Percentiles rank a stretch among this genome's conserved stretches.
These are phyloP conservation scores for Castanopsis chinensis DNA, from an alignment of 306 rosid genomes.

Conservation along the genomic window DNA sequence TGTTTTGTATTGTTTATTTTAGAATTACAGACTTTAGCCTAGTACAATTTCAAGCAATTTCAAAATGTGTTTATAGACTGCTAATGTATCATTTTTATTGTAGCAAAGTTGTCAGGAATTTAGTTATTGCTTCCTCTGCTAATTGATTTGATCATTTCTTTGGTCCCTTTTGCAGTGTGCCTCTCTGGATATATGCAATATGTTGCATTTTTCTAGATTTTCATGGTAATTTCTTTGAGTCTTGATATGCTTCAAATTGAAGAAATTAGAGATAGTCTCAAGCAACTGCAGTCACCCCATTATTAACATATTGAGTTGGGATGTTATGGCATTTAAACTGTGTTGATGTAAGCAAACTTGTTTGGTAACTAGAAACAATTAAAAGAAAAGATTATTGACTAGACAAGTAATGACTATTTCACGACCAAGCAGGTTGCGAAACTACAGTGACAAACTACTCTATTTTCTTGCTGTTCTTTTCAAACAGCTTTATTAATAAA, in stretches of 20 bases:
- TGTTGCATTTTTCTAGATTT: constrained; percentile 77
- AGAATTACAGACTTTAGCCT: background rate
- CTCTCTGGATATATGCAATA: constrained; percentile 87
- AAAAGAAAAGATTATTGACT: no score
- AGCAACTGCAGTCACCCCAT: background rate
- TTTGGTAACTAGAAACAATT: no score
- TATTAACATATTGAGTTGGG: constrained; percentile 13
- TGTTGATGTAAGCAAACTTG: background rate
- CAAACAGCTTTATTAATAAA: no score
- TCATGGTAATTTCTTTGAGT: constrained; percentile 56
- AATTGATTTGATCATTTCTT: constrained; percentile 11
- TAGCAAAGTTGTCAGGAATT: background rate
- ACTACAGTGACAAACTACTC: no score
- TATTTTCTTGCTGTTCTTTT: no score
- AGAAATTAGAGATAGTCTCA: background rate
- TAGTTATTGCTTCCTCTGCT: constrained; percentile 1
- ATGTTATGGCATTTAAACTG: background rate
- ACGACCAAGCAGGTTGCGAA: no score
- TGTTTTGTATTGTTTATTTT: background rate
- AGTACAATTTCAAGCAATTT: background rate
- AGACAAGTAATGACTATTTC: no score
- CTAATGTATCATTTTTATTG: background rate
- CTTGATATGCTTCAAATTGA: background rate
- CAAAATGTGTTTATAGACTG: background rate
- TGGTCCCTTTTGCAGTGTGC: constrained; percentile 56